Percentiles rank a stretch among this genome's conserved stretches.
Conservation (phyloP, 257 asterid species). For the Petunia axillaris region DNA sequence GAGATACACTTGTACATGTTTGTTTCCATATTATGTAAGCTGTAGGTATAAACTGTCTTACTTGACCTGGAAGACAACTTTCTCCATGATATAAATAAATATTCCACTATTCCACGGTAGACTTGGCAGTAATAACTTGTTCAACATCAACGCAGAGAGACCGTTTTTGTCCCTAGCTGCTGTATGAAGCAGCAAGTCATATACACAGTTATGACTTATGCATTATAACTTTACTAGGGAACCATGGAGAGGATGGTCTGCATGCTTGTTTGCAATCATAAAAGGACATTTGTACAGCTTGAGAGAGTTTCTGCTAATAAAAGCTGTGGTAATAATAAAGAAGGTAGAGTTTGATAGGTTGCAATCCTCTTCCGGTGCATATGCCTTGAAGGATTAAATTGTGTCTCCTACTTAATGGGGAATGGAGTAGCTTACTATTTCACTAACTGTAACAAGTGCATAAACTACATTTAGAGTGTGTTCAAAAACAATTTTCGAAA, state of each 20-base stretch:
- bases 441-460: too few relatives aligned
- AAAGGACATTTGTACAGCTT: background rate
- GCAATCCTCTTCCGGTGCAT: background rate
- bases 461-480: too few relatives aligned
- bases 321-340: slow-evolving; percentile 6
- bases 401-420: background rate
- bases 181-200: background rate
- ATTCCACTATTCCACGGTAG: background rate
- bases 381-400: background rate
- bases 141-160: background rate
- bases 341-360: slow-evolving; percentile 2
- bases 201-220: slow-evolving; percentile 7
- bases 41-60: slow-evolving; percentile 8
- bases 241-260: background rate
- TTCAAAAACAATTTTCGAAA: too few relatives aligned
- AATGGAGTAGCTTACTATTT: slow-evolving; percentile 1
- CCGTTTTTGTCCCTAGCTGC: background rate
- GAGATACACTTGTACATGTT: background rate
- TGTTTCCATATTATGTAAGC: background rate
- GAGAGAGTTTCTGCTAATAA: background rate
- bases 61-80: background rate
- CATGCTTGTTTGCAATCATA: background rate
- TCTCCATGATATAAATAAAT: background rate
- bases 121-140: background rate
- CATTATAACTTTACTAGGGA: slow-evolving; percentile 13